These are phyloP conservation scores for Claviceps lovelessii DNA, from an alignment of 2,329 filamentous ascomycete species.

Conservation along the genomic window DNA sequence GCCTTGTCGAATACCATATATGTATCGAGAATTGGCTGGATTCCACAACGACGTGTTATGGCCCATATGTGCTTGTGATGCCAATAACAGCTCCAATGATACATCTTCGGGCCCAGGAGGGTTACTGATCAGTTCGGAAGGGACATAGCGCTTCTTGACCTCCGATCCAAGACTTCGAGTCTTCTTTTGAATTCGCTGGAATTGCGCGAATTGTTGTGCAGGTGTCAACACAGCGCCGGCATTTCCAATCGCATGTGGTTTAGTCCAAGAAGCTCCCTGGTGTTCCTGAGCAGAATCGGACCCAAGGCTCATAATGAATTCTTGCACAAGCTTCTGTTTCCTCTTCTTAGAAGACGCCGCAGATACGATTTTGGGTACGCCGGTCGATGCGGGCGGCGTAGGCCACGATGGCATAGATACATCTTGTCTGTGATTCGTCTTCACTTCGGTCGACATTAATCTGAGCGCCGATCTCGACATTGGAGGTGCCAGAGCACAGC, in stretches of 20 bases:
- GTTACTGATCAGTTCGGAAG: constrained; percentile 50
- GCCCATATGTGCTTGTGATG: constrained; percentile 75
- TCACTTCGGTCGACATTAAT: constrained; percentile 19
- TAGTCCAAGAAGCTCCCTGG: constrained; percentile 19
- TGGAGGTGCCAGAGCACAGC: constrained; percentile 34
- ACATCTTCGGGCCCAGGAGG: constrained; percentile 69
- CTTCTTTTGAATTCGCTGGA: constrained; percentile 24
- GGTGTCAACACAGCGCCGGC: constrained; percentile 23
- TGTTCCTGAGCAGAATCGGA: constrained; percentile 22
- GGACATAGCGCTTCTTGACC: constrained; percentile 45
- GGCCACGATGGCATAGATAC: constrained; percentile 10
- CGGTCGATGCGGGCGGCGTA: constrained; percentile 9
- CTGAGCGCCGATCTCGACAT: constrained; percentile 21
- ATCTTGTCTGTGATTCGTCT: constrained; percentile 7
- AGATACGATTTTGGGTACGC: constrained; percentile 7
- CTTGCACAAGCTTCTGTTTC: constrained; percentile 21
- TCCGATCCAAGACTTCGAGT: constrained; percentile 35
- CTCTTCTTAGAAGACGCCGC: constrained; percentile 16
- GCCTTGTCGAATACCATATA: constrained; percentile 75
- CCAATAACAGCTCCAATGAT: constrained; percentile 80
- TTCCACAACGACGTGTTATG: constrained; percentile 90
- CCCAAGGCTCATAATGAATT: constrained; percentile 21
- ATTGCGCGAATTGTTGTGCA: constrained; percentile 25
- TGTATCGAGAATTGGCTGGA: constrained; percentile 83
- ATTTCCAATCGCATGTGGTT: constrained; percentile 17